phyloP scores from a whole-genome alignment of 257 asterid species.

The Gentiana straminea region DNA sequence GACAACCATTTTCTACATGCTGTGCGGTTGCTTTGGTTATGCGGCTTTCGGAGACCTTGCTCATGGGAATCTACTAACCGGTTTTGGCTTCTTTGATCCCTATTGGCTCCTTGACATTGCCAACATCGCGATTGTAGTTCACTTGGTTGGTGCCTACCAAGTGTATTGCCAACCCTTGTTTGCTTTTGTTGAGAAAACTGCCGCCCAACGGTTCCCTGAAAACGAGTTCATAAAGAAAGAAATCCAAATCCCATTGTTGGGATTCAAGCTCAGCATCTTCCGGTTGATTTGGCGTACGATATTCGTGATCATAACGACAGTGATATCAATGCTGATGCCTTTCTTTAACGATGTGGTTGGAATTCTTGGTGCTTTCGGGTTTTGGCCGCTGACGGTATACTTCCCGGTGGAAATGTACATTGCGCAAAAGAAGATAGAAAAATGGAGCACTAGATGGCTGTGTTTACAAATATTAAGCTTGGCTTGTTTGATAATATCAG shows the following conservation, averaged over 20 bases:
- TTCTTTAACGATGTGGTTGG: constrained; percentile 82
- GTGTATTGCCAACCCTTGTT: constrained; percentile 85
- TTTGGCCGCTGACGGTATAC: constrained; percentile 87
- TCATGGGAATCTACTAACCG: constrained; percentile 81
- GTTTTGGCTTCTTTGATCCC: constrained; percentile 82
- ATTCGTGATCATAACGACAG: constrained; percentile 56
- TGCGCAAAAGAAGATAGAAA: constrained; percentile 46
- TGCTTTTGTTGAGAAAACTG: constrained; percentile 63
- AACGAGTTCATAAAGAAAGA: constrained; percentile 40
- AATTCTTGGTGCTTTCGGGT: constrained; percentile 72
- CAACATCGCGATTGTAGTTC: constrained; percentile 62
- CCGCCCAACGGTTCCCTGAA: constrained; percentile 32
- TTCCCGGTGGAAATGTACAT: constrained; percentile 92
- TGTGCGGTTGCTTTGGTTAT: constrained; percentile 79
- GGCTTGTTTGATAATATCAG: constrained; percentile 49
- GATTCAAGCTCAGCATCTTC: constrained; percentile 46
- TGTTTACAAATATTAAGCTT: constrained; percentile 42
- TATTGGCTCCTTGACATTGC: constrained; percentile 90
- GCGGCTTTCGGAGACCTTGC: constrained; percentile 87
- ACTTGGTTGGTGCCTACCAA: constrained; percentile 82
- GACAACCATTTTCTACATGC: constrained; percentile 85
- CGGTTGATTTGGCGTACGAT: constrained; percentile 56
- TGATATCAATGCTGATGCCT: constrained; percentile 69
- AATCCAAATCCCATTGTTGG: constrained; percentile 33
- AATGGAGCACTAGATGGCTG: constrained; percentile 64